phyloP scores from a whole-genome alignment of 2,329 filamentous ascomycete species.

The Lachnellula subtilissima region DNA sequence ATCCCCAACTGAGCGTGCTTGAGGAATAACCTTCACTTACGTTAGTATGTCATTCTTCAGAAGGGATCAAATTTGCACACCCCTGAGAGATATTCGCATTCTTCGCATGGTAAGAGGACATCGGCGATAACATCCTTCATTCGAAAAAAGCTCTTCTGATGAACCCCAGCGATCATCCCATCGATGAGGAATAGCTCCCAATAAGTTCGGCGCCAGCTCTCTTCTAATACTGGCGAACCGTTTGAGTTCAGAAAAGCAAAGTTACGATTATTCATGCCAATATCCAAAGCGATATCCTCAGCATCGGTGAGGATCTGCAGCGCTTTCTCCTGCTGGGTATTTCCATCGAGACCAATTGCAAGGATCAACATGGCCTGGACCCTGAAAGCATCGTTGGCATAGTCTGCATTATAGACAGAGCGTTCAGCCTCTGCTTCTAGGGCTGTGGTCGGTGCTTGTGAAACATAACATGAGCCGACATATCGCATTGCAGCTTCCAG shows the following conservation, averaged over 20 bases:
- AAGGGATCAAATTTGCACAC: constrained; percentile 3
- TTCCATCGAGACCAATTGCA: constrained; percentile 71
- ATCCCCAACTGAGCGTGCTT: constrained; percentile 62
- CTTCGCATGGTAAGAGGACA: constrained; percentile 75
- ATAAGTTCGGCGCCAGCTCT: constrained; percentile 84
- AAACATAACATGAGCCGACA: constrained; percentile 15
- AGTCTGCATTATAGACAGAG: constrained; percentile 7
- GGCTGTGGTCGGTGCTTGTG: constrained; percentile 5
- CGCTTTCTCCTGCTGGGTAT: constrained; percentile 64
- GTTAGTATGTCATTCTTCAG: constrained; percentile 27
- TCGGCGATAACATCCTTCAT: constrained; percentile 61
- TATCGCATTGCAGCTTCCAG: constrained; percentile 17
- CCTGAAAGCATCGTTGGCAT: constrained; percentile 41
- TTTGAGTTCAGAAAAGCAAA: constrained; percentile 61
- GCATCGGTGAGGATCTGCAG: constrained; percentile 61
- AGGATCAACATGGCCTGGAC: constrained; percentile 75
- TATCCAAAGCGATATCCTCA: constrained; percentile 65
- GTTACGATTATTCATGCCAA: constrained; percentile 66
- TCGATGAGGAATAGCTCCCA: constrained; percentile 68
- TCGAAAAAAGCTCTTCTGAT: constrained; percentile 62
- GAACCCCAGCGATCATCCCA: constrained; percentile 76
- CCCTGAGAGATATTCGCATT: constrained; percentile 35
- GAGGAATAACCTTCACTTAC: constrained; percentile 49
- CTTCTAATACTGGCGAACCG: constrained; percentile 64
- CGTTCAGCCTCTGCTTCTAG: constrained; percentile 16